Conservation (phyloP, 2,329 filamentous ascomycete species). For the Paecilomyces variotii region DNA sequence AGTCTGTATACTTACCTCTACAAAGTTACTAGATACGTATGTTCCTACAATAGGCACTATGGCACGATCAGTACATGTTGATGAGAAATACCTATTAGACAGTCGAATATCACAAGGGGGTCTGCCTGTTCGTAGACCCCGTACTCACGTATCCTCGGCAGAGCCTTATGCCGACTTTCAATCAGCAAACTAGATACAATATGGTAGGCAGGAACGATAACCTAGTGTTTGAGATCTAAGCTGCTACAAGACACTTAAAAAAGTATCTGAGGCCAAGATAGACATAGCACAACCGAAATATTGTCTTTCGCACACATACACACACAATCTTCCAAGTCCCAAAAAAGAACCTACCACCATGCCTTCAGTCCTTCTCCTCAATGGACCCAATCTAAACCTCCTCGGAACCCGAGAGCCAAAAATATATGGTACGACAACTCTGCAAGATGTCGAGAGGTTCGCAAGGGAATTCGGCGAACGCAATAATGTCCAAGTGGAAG, state of each 20-base stretch:
- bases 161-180: background rate
- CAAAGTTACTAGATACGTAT: background rate
- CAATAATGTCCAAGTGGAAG: constrained; percentile 45
- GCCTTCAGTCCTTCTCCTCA: constrained; percentile 58
- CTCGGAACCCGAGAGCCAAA: constrained; percentile 66
- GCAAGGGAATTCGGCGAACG: constrained; percentile 43
- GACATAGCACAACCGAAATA: background rate
- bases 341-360: background rate
- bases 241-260: background rate
- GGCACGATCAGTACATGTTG: too few species aligned
- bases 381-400: constrained; percentile 77
- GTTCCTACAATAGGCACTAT: too few species aligned
- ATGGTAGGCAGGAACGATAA: background rate
- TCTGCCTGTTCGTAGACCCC: background rate
- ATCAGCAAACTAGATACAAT: background rate
- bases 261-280: too few species aligned
- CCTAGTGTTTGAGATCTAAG: background rate
- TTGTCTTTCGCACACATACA: background rate
- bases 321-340: background rate
- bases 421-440: constrained; percentile 64
- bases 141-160: background rate
- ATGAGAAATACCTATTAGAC: background rate
- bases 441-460: constrained; percentile 50
- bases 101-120: background rate
- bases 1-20: background rate